These are phyloP conservation scores for Diaporthe citriasiana DNA, from an alignment of 2,329 filamentous ascomycete genomes.

Conservation along the genomic window DNA sequence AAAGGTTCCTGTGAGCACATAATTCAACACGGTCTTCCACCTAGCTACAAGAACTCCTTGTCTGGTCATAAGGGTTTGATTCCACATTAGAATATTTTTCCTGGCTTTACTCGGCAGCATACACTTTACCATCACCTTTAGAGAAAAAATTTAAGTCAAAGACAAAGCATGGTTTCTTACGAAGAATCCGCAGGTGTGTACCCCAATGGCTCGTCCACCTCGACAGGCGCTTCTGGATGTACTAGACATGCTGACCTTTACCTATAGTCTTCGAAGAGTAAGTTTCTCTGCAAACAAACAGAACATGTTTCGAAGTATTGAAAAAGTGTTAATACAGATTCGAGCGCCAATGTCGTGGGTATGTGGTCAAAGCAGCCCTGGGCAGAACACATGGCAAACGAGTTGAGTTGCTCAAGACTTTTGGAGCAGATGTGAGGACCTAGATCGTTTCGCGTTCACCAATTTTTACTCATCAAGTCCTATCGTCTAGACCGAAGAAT, in stretches of 20 bases:
- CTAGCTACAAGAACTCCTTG: background rate
- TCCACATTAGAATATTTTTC: background rate
- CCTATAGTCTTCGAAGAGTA: slow-evolving; percentile 2
- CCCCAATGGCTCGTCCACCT: too few species aligned
- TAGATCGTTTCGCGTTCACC: too few species aligned
- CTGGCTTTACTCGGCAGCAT: background rate
- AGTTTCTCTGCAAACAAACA: background rate
- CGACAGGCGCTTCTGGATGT: too few species aligned
- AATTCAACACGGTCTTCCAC: background rate
- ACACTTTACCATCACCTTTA: background rate
- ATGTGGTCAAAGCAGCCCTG: background rate
- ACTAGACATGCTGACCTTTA: background rate
- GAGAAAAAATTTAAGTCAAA: background rate
- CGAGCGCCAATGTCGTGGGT: background rate
- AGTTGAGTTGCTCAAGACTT: background rate
- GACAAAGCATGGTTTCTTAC: background rate
- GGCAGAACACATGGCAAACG: background rate
- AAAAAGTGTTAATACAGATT: background rate
- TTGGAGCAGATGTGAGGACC: background rate
- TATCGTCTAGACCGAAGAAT: background rate
- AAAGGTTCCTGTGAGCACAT: too few species aligned
- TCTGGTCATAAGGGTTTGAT: background rate
- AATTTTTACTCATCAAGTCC: background rate
- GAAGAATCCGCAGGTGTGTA: slow-evolving; percentile 16
- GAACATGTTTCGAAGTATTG: background rate